Base-by-base conservation (phyloP, 225 moss, liverwort and hornwort genomes). In the Sphagnum tenellum region DNA sequence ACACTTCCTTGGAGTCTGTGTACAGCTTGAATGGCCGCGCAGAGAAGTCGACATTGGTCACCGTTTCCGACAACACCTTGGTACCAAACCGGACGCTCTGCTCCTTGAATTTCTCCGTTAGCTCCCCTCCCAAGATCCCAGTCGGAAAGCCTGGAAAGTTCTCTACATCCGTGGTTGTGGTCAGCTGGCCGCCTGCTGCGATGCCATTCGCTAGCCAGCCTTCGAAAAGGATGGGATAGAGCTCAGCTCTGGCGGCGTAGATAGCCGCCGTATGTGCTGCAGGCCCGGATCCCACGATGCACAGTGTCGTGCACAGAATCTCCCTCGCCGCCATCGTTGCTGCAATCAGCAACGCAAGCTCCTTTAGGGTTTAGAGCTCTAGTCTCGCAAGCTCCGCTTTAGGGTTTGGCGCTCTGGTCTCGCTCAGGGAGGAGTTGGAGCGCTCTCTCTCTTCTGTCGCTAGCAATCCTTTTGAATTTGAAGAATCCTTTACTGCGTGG, bases 121-220 rank as follows among this genome's bases (percentile, higher is more conserved):
- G 66, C 5, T 98, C 90, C 2, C 67, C 61, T 2, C 92, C 96
- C 4, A 90, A 7, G 64, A 98, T 77, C n/a, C 96, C 96, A 48
- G 90, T 85, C 0, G 96, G 96, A 70, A 98, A 98, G 65, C 96
- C 93, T 3, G 96, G 96, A 11, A 87, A 98, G 84, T 98, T 98
- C 78, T 98, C 96, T 53, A 98, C 96, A 45, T 98, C 96, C 2
- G 96, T 93, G 5, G 96, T 98, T 3, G 93, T 98, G 3, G 93
- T 93, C 11, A 98, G 72, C 69, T 98, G 96, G 5, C 93, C 96
- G 0, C 96, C 93, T 13, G 96, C 72, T 2, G 96, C 86, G 56
- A 93, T 89, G 3, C 96, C 96, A 9, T 98, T 98, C n/a, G 96
- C 96, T 48, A 98, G 60, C 86, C 89, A 98, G 5, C 96, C 96